phyloP scores from a whole-genome alignment of 257 asterid genomes.

The Solanum chilense region DNA sequence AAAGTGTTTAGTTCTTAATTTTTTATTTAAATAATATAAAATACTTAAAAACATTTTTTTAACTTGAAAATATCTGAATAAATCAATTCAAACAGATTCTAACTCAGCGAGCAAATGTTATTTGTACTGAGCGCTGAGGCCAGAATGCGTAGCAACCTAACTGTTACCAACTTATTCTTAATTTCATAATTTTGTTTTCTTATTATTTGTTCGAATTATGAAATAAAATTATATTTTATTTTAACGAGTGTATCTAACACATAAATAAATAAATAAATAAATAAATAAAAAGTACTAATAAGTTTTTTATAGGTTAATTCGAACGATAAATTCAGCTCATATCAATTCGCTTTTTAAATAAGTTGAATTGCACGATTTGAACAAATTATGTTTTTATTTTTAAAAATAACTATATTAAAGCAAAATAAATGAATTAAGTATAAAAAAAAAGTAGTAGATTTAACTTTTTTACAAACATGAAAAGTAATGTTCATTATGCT shows the following conservation, averaged over 20 bases:
- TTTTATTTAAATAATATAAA: neutral
- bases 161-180: neutral
- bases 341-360: neutral
- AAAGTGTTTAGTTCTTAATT: neutral
- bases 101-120: neutral
- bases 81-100: neutral
- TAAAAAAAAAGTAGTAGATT: neutral
- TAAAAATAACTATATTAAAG: neutral
- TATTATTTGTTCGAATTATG: neutral
- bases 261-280: too few species aligned
- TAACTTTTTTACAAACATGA: neutral
- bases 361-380: neutral
- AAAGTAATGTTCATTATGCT: neutral
- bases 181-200: neutral
- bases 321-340: neutral
- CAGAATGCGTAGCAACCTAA: neutral
- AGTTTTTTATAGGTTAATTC: neutral
- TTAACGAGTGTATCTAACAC: neutral
- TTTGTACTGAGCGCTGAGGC: neutral
- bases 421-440: neutral
- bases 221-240: neutral
- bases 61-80: neutral
- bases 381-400: accelerated
- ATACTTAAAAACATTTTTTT: neutral
- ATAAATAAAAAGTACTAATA: neutral